Conservation (phyloP, 306 rosid species). For the Inga leiocalycina region DNA sequence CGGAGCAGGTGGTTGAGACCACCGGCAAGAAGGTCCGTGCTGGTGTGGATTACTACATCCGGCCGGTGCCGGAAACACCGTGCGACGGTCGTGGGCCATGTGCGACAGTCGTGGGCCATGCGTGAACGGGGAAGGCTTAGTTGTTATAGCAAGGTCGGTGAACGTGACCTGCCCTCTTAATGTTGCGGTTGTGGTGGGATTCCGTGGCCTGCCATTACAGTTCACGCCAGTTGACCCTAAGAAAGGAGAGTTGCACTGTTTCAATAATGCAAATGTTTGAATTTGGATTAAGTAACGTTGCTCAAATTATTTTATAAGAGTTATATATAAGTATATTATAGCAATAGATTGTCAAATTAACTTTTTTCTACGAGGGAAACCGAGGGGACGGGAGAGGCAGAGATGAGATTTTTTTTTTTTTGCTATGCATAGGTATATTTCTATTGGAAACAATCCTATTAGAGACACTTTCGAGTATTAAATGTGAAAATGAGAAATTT, state of each 20-base stretch:
- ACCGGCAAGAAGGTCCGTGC: constrained; percentile 23
- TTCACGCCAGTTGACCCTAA: constrained; percentile 42
- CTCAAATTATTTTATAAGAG: background rate
- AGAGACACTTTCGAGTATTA: rapidly evolving
- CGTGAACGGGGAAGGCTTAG: constrained; percentile 54
- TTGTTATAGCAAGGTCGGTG: constrained; percentile 37
- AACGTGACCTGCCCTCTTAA: constrained; percentile 50
- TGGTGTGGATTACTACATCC: constrained; percentile 37
- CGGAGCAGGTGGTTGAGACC: background rate
- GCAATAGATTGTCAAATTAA: no score
- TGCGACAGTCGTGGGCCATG: no score
- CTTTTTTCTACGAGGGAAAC: no score
- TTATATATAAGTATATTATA: no score
- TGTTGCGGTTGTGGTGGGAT: constrained; percentile 57
- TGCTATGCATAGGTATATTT: no score
- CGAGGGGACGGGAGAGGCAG: no score
- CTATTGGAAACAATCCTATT: rapidly evolving
- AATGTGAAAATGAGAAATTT: no score
- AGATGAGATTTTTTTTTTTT: no score
- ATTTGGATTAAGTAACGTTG: background rate
- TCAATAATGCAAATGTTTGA: background rate
- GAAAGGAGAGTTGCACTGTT: constrained; percentile 15
- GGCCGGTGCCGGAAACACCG: constrained; percentile 47
- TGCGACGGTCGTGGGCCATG: constrained; percentile 44
- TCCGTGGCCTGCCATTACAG: constrained; percentile 41